Evolutionary conservation across 1,139 yeast genomes (phyloP), one percentile per base, ranked within the genome.

Genomic region (Protomyces inundatus): DNA sequence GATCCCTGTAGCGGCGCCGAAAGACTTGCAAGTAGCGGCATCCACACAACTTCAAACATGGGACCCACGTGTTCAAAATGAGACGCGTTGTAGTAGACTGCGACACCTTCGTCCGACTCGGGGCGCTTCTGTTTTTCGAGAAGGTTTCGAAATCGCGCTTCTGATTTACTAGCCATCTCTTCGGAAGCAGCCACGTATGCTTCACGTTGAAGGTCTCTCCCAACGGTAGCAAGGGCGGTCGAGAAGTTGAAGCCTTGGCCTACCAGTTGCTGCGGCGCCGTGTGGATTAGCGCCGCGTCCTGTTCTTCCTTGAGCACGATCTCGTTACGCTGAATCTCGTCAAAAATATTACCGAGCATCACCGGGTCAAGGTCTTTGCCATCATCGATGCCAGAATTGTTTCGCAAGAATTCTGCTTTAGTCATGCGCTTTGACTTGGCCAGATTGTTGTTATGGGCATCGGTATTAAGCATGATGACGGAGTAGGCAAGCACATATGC

Each of bases 401-500:
- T 93, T 69, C 82, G 83, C 67, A 91, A 78, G 70, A 93, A 95
- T 69, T 88, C 96, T 34, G 90, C 95, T 52, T 86, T 74, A 0
- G 96, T 83, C 98, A 95, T 95, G 71, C 95, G 82, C 65, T 82
- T 83, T 52, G 71, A 70, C 40, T 55, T 59, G 16, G 59, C 60
- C 33, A 75, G 72, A 72, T 89, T 96, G 6, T 89, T 85, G 3
- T 96, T 90, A 75, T 93, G 97, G 71, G 86, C 85, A 76, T 95
- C 98, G 0, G 98, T 95, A 72, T 95, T 95, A 70, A 95, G 81
- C 88, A 95, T 81, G 66, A 93, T 88, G 5, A 90, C 90, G 1
- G 98, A 93, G 75, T 91, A 95, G 0, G 97, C 90, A 68, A 95
- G 80, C 33, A 91, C 87, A 73, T 93, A 95, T 0, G 97, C 97